These are phyloP conservation scores for Papiliotrema flavescens DNA, from an alignment of 1,284 basidiomycete species.

Conservation along the genomic window DNA sequence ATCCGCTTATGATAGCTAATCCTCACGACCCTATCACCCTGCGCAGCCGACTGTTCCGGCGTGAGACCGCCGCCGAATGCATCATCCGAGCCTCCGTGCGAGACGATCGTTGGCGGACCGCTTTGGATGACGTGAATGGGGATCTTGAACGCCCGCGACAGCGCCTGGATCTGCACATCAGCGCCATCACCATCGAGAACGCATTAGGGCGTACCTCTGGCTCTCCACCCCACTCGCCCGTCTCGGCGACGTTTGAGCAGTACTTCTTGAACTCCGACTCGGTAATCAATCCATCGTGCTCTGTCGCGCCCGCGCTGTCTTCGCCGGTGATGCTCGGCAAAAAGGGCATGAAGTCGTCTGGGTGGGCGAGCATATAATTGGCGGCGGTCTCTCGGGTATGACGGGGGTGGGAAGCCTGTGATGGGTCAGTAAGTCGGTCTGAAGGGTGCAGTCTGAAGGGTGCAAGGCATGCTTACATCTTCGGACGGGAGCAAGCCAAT, in stretches of 20 bases:
- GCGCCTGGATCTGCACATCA: constrained; percentile 64
- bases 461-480: constrained; percentile 31
- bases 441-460: too few species aligned
- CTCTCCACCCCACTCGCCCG: constrained; percentile 93
- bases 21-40: constrained; percentile 57
- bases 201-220: constrained; percentile 64
- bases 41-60: constrained; percentile 40
- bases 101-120: constrained; percentile 73
- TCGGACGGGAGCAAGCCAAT: constrained; percentile 35
- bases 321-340: constrained; percentile 73
- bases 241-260: constrained; percentile 73
- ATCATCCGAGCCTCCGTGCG: constrained; percentile 57
- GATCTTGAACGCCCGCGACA: constrained; percentile 75
- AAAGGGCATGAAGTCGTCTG: constrained; percentile 92
- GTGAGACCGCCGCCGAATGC: constrained; percentile 43
- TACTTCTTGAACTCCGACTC: constrained; percentile 68
- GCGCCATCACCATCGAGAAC: too few species aligned
- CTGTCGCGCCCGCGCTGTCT: constrained; percentile 65
- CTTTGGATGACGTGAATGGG: constrained; percentile 91
- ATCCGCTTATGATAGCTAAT: constrained; percentile 88
- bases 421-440: too few species aligned
- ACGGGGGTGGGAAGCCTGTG: constrained; percentile 29
- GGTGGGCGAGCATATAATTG: constrained; percentile 75
- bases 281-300: constrained; percentile 67
- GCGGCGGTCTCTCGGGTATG: constrained; percentile 68